These are phyloP conservation scores for Fusarium sp. DNA, from an alignment of 2,329 filamentous ascomycete species.

Conservation along the genomic window DNA sequence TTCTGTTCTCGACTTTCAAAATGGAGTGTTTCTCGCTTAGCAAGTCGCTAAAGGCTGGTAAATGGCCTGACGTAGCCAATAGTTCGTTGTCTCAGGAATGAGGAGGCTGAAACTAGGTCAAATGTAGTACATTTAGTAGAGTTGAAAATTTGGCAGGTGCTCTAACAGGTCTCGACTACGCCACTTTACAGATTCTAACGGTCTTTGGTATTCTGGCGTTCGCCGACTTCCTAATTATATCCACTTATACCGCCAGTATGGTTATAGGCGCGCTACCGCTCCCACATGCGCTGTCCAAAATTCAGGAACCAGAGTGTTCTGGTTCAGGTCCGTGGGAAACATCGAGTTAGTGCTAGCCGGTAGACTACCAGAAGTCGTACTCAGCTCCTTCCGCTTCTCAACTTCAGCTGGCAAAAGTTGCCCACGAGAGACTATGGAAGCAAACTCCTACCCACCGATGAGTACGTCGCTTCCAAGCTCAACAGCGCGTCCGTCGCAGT, in stretches of 20 bases:
- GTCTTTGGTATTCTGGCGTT: neutral
- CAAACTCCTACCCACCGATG: neutral
- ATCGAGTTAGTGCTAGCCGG: neutral
- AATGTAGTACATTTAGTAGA: neutral
- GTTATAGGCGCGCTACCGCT: neutral
- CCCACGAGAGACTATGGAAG: neutral
- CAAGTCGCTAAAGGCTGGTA: rapidly evolving
- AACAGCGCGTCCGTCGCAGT: neutral
- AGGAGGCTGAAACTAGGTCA: neutral
- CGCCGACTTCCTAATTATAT: neutral
- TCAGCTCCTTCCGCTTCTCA: too few relatives aligned
- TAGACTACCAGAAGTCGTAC: too few relatives aligned
- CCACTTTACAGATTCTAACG: neutral
- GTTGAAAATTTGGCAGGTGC: neutral
- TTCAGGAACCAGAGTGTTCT: neutral
- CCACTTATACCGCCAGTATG: neutral
- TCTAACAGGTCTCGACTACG: neutral
- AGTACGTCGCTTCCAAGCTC: neutral
- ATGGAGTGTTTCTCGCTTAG: neutral
- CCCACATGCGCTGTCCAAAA: neutral
- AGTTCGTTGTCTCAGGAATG: neutral
- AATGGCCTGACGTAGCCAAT: neutral
- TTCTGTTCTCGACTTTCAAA: neutral
- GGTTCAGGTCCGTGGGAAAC: rapidly evolving
- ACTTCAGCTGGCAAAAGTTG: neutral